Conservation (phyloP, 208 protist species). For the Acanthamoeba lenticulata region DNA sequence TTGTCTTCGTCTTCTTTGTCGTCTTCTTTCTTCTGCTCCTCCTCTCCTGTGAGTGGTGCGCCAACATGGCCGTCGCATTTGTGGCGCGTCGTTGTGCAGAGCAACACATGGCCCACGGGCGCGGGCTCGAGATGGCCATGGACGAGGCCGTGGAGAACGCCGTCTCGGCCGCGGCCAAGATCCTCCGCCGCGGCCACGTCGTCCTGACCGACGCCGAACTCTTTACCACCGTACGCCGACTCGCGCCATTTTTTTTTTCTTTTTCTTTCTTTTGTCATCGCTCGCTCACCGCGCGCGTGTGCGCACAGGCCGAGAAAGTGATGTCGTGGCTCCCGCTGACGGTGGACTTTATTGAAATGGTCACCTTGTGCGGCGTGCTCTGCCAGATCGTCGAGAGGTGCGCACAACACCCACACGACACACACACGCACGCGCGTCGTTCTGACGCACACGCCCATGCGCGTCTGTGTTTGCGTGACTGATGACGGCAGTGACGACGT, state of each 20-base stretch:
- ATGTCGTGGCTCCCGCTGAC: not conserved
- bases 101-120: not conserved
- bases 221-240: not conserved
- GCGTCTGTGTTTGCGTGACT: not conserved
- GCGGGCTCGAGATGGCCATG: not conserved
- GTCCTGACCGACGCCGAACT: not conserved
- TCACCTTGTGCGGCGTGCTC: constrained; percentile 1
- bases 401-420: not conserved
- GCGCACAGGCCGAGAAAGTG: not conserved
- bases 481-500: not conserved
- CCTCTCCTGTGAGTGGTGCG: no score
- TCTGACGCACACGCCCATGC: no score
- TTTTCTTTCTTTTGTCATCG: not conserved
- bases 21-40: no score
- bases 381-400: not conserved
- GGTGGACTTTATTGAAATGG: not conserved
- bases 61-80: not conserved
- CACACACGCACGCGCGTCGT: not conserved
- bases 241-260: not conserved
- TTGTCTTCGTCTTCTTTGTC: no score
- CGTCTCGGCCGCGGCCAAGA: not conserved
- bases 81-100: not conserved
- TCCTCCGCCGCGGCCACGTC: not conserved
- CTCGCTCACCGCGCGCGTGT: not conserved
- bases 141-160: constrained; percentile 26